Evolutionary conservation across 345 rosid genomes (phyloP), one percentile per base, ranked within the genome.

Genomic region (Noccaea bulbosa): DNA sequence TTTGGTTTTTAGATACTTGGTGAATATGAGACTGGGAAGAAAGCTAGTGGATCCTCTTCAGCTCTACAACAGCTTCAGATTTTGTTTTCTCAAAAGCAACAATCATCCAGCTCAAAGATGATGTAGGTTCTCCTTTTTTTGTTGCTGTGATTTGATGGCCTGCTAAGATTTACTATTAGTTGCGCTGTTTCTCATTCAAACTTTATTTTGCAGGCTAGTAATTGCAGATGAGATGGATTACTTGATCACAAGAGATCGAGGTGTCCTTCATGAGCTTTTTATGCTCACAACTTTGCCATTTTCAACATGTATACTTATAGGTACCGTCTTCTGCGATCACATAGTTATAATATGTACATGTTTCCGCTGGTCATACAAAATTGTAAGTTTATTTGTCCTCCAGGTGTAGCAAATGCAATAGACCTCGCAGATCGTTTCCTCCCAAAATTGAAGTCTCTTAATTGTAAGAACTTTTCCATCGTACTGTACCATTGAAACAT

Each of bases 381-480:
- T 24, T 27, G 22, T 38, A 47, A 73, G 37, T 35, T 35, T 65
- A 4, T 11, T 17, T n/a, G 62, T 71, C 55, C 50, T 77, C 20
- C 84, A 92, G 98, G 96, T 33, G 79, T 92, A 61, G 96, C 98
- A 64, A 92, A 92, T 87, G 89, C 98, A 63, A 87, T 90, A 70
- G 98, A 90, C 65, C 81, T 92, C 32, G 93, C 93, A 15, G 95
- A 92, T 83, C 87, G 96, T 59, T 92, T 92, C 83, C 96, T 92
- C 76, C 95, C 93, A 11, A 88, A 79, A 76, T 84, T 90, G 11
- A 91, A 83, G 77, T 83, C 93, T 35, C 75, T 87, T 70, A 88
- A 90, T 75, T 92, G 96, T 93, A 65, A 55, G 85, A 75, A 89
- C 72, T 60, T 47, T 2, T 61, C 33, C 17, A 71, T 63, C 63